Conservation (phyloP, 2,329 filamentous ascomycete species). For the Botryosphaeria dothidea region DNA sequence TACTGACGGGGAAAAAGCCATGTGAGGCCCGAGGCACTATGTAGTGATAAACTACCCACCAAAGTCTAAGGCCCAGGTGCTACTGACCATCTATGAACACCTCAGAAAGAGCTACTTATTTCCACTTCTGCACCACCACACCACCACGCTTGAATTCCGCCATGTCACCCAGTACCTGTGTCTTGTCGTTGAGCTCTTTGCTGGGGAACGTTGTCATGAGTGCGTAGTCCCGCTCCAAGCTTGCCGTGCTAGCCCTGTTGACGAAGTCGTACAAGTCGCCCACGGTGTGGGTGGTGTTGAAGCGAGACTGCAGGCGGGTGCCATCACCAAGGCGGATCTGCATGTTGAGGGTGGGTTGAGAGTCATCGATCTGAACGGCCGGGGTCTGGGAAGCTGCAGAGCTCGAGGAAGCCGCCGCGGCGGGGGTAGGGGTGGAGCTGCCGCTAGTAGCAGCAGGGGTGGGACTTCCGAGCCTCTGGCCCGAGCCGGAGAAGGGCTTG, state of each 20-base stretch:
- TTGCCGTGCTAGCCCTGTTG: slow-evolving; percentile 60
- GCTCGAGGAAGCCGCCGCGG: slow-evolving; percentile 32
- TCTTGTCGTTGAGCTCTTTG: slow-evolving; percentile 74
- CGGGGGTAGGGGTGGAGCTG: slow-evolving; percentile 35
- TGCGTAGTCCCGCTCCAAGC: slow-evolving; percentile 64
- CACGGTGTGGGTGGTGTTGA: slow-evolving; percentile 78
- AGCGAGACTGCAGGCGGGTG: slow-evolving; percentile 73
- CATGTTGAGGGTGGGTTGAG: slow-evolving; percentile 68
- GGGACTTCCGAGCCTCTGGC: slow-evolving; percentile 74
- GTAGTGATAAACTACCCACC: no score
- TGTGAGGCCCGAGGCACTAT: no score
- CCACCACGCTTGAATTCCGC: slow-evolving; percentile 54
- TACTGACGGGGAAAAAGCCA: no score
- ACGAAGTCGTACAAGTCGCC: slow-evolving; percentile 78
- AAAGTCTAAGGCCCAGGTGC: no score
- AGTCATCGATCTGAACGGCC: slow-evolving; percentile 59
- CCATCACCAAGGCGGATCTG: slow-evolving; percentile 80
- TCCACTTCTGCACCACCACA: slow-evolving; percentile 60
- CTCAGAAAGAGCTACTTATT: slow-evolving; percentile 26
- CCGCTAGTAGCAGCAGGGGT: slow-evolving; percentile 63
- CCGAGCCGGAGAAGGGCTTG: slow-evolving; percentile 71
- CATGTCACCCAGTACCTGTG: slow-evolving; percentile 48
- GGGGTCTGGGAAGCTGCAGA: slow-evolving; percentile 27
- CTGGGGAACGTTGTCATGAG: slow-evolving; percentile 82
- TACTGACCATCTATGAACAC: no score